These are phyloP conservation scores for Dioscorea zingiberensis DNA, from an alignment of 106 monocot species.

Conservation along the genomic window DNA sequence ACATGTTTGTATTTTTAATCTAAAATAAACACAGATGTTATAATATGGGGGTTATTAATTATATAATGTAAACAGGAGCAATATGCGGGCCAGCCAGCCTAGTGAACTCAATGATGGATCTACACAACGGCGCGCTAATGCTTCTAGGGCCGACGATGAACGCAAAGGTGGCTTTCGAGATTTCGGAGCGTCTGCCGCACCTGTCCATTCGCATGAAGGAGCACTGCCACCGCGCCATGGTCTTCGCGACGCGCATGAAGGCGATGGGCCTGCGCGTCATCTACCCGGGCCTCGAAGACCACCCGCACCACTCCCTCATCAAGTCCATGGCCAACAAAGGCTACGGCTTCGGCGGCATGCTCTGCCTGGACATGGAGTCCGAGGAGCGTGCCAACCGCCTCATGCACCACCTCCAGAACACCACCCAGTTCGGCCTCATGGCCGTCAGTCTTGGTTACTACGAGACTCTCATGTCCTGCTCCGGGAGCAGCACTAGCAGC, in stretches of 20 bases:
- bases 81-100: slow-evolving; percentile 78
- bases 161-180: slow-evolving; percentile 90
- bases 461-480: slow-evolving; percentile 98
- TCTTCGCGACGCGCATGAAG: slow-evolving; percentile 66
- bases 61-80: too few species aligned
- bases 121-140: slow-evolving; percentile 77
- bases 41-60: too few species aligned
- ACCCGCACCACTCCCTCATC: slow-evolving; percentile 73
- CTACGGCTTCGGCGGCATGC: slow-evolving; percentile 93
- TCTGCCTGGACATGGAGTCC: slow-evolving; percentile 92
- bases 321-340: slow-evolving; percentile 61
- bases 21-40: too few species aligned
- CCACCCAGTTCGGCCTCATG: slow-evolving; percentile 89
- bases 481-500: slow-evolving; percentile 93
- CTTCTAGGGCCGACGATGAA: slow-evolving; percentile 92
- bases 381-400: slow-evolving; percentile 78
- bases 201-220: slow-evolving; percentile 90
- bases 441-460: slow-evolving; percentile 96
- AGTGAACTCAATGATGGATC: slow-evolving; percentile 93
- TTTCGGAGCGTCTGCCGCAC: slow-evolving; percentile 87
- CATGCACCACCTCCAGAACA: slow-evolving; percentile 93
- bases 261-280: slow-evolving; percentile 63
- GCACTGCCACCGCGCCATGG: slow-evolving; percentile 61
- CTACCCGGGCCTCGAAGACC: slow-evolving; percentile 84
- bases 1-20: too few species aligned